These are phyloP conservation scores for Corymbia citriodora DNA, from an alignment of 441 rosid genomes.

Conservation along the genomic window DNA sequence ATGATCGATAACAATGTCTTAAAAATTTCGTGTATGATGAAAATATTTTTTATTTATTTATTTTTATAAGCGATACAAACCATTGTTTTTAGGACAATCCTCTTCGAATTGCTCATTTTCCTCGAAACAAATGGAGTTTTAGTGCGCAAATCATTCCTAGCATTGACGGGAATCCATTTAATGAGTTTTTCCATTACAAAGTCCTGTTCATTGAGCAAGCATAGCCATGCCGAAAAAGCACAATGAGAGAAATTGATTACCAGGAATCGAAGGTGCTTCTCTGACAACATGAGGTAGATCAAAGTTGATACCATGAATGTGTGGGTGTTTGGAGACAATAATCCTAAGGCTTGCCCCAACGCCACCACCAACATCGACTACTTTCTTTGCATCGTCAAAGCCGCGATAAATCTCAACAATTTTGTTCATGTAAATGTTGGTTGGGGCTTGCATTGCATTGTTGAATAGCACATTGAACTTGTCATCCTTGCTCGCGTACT, in stretches of 20 bases:
- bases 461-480: not conserved
- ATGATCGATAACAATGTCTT: no score
- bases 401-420: conserved; percentile 1
- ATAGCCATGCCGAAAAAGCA: no score
- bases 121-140: no score
- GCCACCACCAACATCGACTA: conserved; percentile 10
- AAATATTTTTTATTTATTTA: no score
- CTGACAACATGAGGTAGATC: conserved; percentile 8
- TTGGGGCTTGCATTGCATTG: not conserved
- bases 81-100: no score
- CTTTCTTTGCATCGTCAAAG: not conserved
- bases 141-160: not conserved
- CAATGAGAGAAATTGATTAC: not conserved
- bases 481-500: not conserved
- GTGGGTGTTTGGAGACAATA: conserved; percentile 1
- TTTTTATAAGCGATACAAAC: accelerated
- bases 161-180: not conserved
- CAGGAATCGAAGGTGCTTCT: not conserved
- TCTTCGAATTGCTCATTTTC: no score
- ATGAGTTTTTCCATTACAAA: no score
- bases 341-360: not conserved
- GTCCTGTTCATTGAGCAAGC: no score
- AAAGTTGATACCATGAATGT: conserved; percentile 14
- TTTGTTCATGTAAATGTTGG: not conserved
- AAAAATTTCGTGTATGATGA: accelerated